Base-by-base conservation (phyloP, 805 yeast species). In the Jamesozyma gamospora region DNA sequence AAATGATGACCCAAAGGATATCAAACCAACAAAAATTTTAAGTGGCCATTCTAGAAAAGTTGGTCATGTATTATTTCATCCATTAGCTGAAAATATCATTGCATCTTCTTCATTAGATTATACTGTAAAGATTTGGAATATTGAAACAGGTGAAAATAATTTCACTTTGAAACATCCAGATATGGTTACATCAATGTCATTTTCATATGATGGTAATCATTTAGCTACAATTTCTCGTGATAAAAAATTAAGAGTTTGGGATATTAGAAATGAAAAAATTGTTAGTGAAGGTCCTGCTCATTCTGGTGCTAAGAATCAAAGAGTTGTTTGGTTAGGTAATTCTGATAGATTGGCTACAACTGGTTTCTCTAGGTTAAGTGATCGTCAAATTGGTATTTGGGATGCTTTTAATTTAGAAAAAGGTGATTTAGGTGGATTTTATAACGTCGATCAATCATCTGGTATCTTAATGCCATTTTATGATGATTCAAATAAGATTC, bases 381-480 rank as follows among this genome's bases (percentile, higher is more conserved):
- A 92, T 57, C 85, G 99, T 59, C 97, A 92, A 65, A 69, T 90
- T 44, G 98, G 92, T 52, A 69, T 92, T 41, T 92, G 98, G 98
- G 87, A 92, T 52, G 70, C 87, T 16, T 68, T 71, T 27, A 74
- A 82, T 51, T 66, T 92, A 40, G 77, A 66, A 10, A 70, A 71
- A 36, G 97, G 97, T 27, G 87, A 95, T 34, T 74, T 92, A 48
- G 95, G 87, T 38, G 96, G 95, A 0, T 86, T 88, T 59, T 71
- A 81, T 54, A 75, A 79, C 31, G 72, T 92, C 36, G 98, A 94
- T 58, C 75, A 94, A 18, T 81, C 94, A 4, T 82, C 96, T 2
- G 98, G 99, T 52, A 83, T 92, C 32, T 67, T 88, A 60, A 82
- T 92, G 74, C 98, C 98, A 24, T 75, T 82, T 53, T 92, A 66